phyloP scores from a whole-genome alignment of 2,329 filamentous ascomycete genomes.

The Stemphylium lycopersici region DNA sequence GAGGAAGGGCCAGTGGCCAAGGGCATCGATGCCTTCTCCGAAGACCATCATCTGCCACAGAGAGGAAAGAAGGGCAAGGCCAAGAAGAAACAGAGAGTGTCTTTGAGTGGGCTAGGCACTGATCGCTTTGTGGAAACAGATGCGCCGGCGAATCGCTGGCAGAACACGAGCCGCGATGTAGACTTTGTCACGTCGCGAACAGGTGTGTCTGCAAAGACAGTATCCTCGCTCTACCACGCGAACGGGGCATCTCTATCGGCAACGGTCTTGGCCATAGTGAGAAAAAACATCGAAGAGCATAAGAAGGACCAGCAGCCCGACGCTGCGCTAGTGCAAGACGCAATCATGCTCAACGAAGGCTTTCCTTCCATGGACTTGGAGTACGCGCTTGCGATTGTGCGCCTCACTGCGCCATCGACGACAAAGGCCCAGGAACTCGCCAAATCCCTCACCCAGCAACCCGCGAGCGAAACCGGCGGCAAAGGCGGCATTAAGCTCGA shows the following conservation, averaged over 20 bases:
- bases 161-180: constrained; percentile 61
- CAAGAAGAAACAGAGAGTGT: constrained; percentile 47
- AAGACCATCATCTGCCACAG: constrained; percentile 56
- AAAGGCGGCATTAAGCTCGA: constrained; percentile 56
- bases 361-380: constrained; percentile 59
- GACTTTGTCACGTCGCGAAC: constrained; percentile 65
- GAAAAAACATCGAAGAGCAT: constrained; percentile 53
- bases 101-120: constrained; percentile 27
- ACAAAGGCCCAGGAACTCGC: constrained; percentile 66
- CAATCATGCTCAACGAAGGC: constrained; percentile 60
- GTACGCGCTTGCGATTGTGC: constrained; percentile 60
- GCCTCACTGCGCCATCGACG: constrained; percentile 63
- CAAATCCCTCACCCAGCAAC: constrained; percentile 55
- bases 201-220: constrained; percentile 53
- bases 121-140: constrained; percentile 33
- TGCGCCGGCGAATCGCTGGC: constrained; percentile 61
- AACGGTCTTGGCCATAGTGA: constrained; percentile 63
- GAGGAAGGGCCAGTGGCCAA: constrained; percentile 58
- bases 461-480: constrained; percentile 29
- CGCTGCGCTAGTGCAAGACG: constrained; percentile 56
- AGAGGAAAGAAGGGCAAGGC: constrained; percentile 52
- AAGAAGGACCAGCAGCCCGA: constrained; percentile 42
- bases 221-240: constrained; percentile 65
- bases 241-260: constrained; percentile 61
- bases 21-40: constrained; percentile 82